Percentiles rank a stretch among this genome's conserved stretches.
phyloP scores from a whole-genome alignment of 2,329 filamentous ascomycete species.

The Fusarium sp. region DNA sequence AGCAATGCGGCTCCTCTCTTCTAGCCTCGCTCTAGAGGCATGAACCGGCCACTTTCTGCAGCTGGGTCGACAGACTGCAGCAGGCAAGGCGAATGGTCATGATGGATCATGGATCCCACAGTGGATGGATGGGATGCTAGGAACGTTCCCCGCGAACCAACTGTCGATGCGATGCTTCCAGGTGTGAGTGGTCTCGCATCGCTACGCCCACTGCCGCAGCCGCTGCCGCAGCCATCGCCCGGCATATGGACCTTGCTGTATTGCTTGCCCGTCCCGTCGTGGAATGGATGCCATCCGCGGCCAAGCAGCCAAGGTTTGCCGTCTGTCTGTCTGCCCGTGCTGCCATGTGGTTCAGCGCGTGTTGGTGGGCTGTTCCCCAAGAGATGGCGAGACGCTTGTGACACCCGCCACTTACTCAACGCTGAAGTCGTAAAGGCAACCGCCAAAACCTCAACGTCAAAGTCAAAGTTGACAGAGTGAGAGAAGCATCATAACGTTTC shows the following conservation, averaged over 20 bases:
- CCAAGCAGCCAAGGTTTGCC: not conserved
- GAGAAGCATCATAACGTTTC: not conserved
- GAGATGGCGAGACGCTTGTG: not conserved
- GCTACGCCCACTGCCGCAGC: not conserved
- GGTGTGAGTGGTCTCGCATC: constrained; percentile 2
- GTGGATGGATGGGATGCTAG: not conserved
- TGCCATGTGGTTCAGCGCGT: not conserved
- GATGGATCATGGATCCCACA: not conserved
- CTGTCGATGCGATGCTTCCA: constrained; percentile 15
- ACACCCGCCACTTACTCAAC: constrained; percentile 8
- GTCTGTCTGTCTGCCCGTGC: not conserved
- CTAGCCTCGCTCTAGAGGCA: not conserved
- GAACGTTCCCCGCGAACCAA: constrained; percentile 23
- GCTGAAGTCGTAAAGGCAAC: not conserved
- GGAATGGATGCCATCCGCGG: not conserved
- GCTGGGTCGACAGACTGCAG: not conserved
- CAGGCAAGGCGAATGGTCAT: not conserved
- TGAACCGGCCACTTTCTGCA: not conserved
- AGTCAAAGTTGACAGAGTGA: not conserved
- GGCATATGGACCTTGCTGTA: constrained; percentile 1
- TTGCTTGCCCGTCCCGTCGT: not conserved
- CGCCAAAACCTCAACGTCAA: not conserved
- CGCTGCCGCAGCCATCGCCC: not conserved
- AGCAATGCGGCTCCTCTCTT: constrained; percentile 4
- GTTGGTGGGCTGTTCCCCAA: not conserved